phyloP scores from a whole-genome alignment of 495 filamentous ascomycete species.

The Penicillium verhagenii region DNA sequence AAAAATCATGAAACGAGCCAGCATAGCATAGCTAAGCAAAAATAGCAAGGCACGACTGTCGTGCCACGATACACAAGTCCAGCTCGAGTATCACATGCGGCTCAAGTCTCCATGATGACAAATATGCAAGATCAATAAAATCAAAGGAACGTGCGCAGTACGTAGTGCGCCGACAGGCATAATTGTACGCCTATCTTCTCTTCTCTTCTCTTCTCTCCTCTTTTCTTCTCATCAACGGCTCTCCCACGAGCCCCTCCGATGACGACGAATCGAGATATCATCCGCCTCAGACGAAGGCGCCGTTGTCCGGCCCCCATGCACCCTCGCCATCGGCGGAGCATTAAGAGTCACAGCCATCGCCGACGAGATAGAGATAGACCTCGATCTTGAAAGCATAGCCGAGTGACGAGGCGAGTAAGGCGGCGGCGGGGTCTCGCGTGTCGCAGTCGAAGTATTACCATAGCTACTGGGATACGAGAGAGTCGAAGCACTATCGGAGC shows the following conservation, averaged over 20 bases:
- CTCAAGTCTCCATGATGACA: background rate
- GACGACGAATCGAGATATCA: conserved; percentile 26
- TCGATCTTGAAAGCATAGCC: conserved; percentile 28
- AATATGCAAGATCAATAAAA: background rate
- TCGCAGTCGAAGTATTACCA: conserved; percentile 49
- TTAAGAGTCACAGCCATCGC: conserved; percentile 23
- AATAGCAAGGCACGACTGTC: background rate
- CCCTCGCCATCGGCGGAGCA: conserved; percentile 27
- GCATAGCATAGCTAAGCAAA: background rate
- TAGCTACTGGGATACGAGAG: conserved; percentile 49
- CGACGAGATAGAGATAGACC: conserved; percentile 39
- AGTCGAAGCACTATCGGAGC: conserved; percentile 41
- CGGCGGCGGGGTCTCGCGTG: conserved; percentile 46
- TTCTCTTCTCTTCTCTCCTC: no score
- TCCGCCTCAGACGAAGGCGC: conserved; percentile 26
- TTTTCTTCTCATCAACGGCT: conserved; percentile 21
- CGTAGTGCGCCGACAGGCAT: background rate
- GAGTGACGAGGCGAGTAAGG: conserved; percentile 41
- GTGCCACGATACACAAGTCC: conserved; percentile 11
- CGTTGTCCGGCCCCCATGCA: conserved; percentile 24
- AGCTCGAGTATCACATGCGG: conserved; percentile 14
- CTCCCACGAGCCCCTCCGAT: conserved; percentile 35
- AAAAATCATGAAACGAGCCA: background rate
- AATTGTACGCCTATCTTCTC: no score
- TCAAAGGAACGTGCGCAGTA: background rate